Conservation (phyloP, 805 yeast genomes). For the Debaryomyces hansenii region DNA sequence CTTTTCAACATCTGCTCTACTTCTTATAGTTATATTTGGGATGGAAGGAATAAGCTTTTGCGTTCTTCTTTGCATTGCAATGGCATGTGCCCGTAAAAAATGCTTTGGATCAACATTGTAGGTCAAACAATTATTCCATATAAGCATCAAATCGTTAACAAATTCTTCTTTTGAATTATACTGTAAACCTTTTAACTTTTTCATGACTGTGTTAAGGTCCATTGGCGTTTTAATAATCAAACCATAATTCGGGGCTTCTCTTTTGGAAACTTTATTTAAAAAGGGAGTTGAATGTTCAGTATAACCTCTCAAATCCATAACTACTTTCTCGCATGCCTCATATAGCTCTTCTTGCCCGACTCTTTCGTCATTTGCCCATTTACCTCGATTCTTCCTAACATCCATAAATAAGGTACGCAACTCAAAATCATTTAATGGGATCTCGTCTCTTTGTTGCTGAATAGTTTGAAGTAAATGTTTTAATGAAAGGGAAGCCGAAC, state of each 20-base stretch:
- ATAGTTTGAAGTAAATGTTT: constrained; percentile 79
- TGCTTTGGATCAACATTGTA: constrained; percentile 95
- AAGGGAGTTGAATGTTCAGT: constrained; percentile 98
- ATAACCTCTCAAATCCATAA: constrained; percentile 81
- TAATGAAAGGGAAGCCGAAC: constrained; percentile 45
- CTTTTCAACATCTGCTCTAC: constrained; percentile 66
- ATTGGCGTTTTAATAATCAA: constrained; percentile 88
- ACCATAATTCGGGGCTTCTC: constrained; percentile 97
- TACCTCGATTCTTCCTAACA: constrained; percentile 91
- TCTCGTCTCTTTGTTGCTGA: constrained; percentile 74
- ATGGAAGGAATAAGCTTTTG: constrained; percentile 73
- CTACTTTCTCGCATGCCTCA: constrained; percentile 96
- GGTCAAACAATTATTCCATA: constrained; percentile 91
- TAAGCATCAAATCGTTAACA: constrained; percentile 92
- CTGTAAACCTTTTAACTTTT: constrained; percentile 78
- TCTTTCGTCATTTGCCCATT: constrained; percentile 95
- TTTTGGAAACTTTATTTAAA: constrained; percentile 89
- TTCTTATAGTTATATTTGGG: constrained; percentile 83
- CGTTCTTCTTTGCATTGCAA: constrained; percentile 94
- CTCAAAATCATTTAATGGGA: constrained; percentile 77
- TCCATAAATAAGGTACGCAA: constrained; percentile 83
- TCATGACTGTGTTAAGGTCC: constrained; percentile 94
- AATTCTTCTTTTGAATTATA: constrained; percentile 84
- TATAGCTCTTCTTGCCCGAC: constrained; percentile 97
- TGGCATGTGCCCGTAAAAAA: constrained; percentile 84